Percentiles rank a stretch among this genome's conserved stretches.
These are phyloP conservation scores for Plenodomus tracheiphilus DNA, from an alignment of 2,329 filamentous ascomycete genomes.

Conservation along the genomic window DNA sequence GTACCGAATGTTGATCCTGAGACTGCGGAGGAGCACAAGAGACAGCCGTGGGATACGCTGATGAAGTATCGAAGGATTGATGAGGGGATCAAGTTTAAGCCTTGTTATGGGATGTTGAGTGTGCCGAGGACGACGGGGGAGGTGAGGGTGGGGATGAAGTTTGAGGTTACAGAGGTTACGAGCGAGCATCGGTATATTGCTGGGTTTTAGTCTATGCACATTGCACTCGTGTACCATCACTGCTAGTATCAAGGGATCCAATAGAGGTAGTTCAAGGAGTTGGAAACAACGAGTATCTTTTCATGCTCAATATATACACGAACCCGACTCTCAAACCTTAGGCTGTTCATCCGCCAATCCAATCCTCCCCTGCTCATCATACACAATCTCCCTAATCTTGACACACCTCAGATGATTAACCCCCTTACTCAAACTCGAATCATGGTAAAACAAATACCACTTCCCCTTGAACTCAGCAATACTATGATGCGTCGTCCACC, in stretches of 20 bases:
- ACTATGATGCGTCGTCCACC: slow-evolving; percentile 82
- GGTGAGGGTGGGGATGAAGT: slow-evolving; percentile 60
- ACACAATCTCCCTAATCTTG: slow-evolving; percentile 75
- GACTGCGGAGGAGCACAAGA: slow-evolving; percentile 61
- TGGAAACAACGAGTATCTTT: too few species aligned
- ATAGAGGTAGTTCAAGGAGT: too few species aligned
- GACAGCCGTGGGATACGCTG: slow-evolving; percentile 65
- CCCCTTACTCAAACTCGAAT: slow-evolving; percentile 68
- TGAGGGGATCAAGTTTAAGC: slow-evolving; percentile 64
- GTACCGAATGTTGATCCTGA: slow-evolving; percentile 68
- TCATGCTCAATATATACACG: too few species aligned
- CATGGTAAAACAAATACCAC: slow-evolving; percentile 79
- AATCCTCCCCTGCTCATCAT: slow-evolving; percentile 68
- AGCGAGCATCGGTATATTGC: slow-evolving; percentile 59
- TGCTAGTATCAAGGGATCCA: too few species aligned
- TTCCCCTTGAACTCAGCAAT: slow-evolving; percentile 72
- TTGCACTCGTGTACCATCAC: background rate
- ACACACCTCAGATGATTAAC: slow-evolving; percentile 73
- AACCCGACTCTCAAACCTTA: slow-evolving; percentile 13
- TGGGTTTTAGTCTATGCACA: slow-evolving; percentile 24
- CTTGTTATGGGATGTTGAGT: slow-evolving; percentile 69
- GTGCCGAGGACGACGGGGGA: slow-evolving; percentile 61
- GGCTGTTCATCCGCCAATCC: slow-evolving; percentile 39
- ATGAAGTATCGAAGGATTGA: slow-evolving; percentile 65
- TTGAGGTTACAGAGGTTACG: slow-evolving; percentile 63